A percentile compares a stretch with the other conserved stretches of the same genome.
phyloP scores from a whole-genome alignment of 2,329 filamentous ascomycete species.

The Aspergillus thermomutatus region DNA sequence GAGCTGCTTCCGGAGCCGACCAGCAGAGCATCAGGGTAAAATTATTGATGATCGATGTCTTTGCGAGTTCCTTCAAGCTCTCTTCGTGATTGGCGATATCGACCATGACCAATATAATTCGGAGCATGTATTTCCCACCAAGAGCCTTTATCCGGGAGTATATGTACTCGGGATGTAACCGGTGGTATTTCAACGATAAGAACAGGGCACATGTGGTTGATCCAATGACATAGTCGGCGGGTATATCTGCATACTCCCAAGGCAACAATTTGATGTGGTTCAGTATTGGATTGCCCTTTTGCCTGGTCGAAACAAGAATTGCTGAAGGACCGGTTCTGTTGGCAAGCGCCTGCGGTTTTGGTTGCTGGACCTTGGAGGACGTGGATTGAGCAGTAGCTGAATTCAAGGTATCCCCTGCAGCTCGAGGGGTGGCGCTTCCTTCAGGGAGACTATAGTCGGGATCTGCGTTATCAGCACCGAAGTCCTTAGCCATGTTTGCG shows the following conservation, averaged over 20 bases:
- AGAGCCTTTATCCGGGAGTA: conserved; percentile 86
- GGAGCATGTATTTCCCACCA: conserved; percentile 80
- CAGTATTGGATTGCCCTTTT: conserved; percentile 92
- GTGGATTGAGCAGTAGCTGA: conserved; percentile 25
- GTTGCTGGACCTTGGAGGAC: conserved; percentile 67
- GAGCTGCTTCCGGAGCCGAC: conserved; percentile 87
- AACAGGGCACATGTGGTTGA: conserved; percentile 87
- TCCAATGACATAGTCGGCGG: conserved; percentile 87
- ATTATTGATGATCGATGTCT: conserved; percentile 89
- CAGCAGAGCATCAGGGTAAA: conserved; percentile 90
- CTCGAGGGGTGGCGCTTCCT: conserved; percentile 37
- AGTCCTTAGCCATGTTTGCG: conserved; percentile 45
- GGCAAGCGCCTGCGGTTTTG: conserved; percentile 80
- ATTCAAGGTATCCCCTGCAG: conserved; percentile 49
- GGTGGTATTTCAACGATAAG: conserved; percentile 93
- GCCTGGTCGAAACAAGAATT: conserved; percentile 84
- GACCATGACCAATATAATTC: conserved; percentile 84
- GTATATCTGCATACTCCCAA: conserved; percentile 98
- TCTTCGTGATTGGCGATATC: conserved; percentile 96
- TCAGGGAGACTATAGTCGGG: conserved; percentile 37
- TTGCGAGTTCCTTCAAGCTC: conserved; percentile 80
- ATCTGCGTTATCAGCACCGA: conserved; percentile 43
- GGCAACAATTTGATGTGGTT: conserved; percentile 75
- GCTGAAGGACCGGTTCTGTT: conserved; percentile 65
- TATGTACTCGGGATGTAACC: conserved; percentile 95